Evolutionary conservation across 345 rosid genomes (phyloP), one percentile per base, ranked within the genome.

Genomic region (Hypericum perforatum): DNA sequence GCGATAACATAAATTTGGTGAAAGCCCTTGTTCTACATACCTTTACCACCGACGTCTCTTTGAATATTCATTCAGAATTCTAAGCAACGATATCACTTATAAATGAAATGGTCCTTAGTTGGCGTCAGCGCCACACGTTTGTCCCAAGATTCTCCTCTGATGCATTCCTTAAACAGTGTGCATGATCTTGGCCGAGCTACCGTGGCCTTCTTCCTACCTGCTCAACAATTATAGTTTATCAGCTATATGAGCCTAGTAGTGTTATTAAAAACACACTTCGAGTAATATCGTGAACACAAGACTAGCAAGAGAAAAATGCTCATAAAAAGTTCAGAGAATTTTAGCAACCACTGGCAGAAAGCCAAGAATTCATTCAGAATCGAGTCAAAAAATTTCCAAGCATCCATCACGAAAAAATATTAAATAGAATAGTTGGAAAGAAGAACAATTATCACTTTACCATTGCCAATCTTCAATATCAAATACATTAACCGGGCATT

Each of bases 401-500:
- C 32, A 22, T 22, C 32, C 32, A 22, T 22, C 32, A 22, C 4
- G 32, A 7, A n/a, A n/a, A n/a, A n/a, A n/a, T n/a, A n/a, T n/a
- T 29, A 42, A 43, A 37, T 12, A 10, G 46, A 43, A 37, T n/a
- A 22, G 32, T 22, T 22, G 32, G 32, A 36, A 9, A 63, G 54
- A 43, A 49, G 40, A n/a, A 47, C n/a, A 38, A 39, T 16, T 43
- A 58, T 37, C 29, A 52, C 48, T 61, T 71, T 57, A 89, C 97
- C 97, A 61, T 76, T 73, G 56, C 86, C 95, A 60, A 86, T 91
- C 98, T 81, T 87, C 98, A 56, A 91, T 87, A 67, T 87, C 98
- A 61, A 87, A 91, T 50, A 91, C 95, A 7, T 77, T 73, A 42
- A 72, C 78, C 3, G 96, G 95, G 57, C 98, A 91, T 53, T 71